Percentiles rank a stretch among this genome's conserved stretches.
Evolutionary conservation across 2,329 filamentous ascomycete genomes (phyloP).

Genomic region (Aspergillus brasiliensis): DNA sequence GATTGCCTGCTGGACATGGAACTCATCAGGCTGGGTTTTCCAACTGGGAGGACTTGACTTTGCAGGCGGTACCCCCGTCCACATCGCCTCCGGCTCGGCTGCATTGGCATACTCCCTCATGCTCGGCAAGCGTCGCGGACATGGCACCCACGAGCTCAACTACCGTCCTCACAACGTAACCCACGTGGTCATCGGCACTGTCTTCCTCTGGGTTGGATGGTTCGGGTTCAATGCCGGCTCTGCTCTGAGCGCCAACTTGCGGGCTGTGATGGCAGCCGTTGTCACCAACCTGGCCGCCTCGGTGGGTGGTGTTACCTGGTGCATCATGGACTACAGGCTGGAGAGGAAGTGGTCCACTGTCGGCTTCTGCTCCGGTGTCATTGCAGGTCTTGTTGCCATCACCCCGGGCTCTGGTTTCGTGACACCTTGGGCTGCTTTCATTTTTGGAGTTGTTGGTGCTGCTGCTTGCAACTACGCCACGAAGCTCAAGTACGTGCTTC

Average conservation of each 20-base stretch:
- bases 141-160: slow-evolving; percentile 85
- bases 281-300: slow-evolving; percentile 85
- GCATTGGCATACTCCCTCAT: slow-evolving; percentile 90
- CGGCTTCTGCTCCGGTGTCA: slow-evolving; percentile 87
- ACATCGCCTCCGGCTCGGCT: slow-evolving; percentile 80
- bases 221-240: slow-evolving; percentile 93
- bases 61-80: slow-evolving; percentile 86
- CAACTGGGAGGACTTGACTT: slow-evolving; percentile 82
- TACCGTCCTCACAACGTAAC: slow-evolving; percentile 92
- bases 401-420: slow-evolving; percentile 87
- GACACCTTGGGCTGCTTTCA: slow-evolving; percentile 78
- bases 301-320: slow-evolving; percentile 86
- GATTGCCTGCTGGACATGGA: slow-evolving; percentile 96
- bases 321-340: slow-evolving; percentile 81
- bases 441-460: slow-evolving; percentile 77
- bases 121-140: slow-evolving; percentile 81
- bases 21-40: slow-evolving; percentile 76
- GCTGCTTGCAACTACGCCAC: slow-evolving; percentile 84
- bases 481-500: slow-evolving; percentile 82
- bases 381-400: slow-evolving; percentile 83
- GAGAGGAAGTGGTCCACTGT: slow-evolving; percentile 92
- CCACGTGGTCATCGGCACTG: slow-evolving; percentile 87
- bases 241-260: slow-evolving; percentile 76
- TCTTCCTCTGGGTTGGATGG: slow-evolving; percentile 95
- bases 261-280: slow-evolving; percentile 81